These are phyloP conservation scores for Talaromyces sp. DNA, from an alignment of 2,329 filamentous ascomycete species.

Conservation along the genomic window DNA sequence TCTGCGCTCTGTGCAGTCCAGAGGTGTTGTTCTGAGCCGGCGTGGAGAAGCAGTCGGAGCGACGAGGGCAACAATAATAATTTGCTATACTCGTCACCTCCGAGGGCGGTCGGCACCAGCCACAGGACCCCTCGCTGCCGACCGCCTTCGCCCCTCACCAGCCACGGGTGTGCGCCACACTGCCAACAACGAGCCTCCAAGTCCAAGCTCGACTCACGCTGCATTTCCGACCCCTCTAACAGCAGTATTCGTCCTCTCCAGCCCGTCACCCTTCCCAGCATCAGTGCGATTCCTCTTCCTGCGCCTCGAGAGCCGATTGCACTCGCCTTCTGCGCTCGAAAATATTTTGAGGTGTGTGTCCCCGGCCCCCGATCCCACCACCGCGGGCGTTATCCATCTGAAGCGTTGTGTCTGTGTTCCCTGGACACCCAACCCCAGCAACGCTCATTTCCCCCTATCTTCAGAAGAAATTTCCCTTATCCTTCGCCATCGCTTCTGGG, in stretches of 20 bases:
- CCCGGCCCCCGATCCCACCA: conserved; percentile 16
- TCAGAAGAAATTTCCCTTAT: conserved; percentile 15
- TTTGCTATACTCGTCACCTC: not conserved
- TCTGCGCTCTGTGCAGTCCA: not conserved
- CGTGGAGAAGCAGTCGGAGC: not conserved
- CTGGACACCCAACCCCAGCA: not conserved
- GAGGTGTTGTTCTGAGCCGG: not conserved
- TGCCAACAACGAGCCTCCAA: not conserved
- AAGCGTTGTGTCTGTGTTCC: not conserved
- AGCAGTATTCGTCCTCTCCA: conserved; percentile 1
- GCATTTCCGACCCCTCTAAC: conserved; percentile 7
- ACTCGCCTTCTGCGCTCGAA: not conserved
- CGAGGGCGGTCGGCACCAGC: conserved; percentile 7
- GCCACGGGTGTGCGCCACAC: conserved; percentile 18
- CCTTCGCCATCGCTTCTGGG: not conserved
- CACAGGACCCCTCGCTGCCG: conserved; percentile 11
- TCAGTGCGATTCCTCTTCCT: not conserved
- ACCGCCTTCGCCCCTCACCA: conserved; percentile 17
- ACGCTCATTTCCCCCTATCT: conserved; percentile 20
- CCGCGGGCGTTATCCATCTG: not conserved
- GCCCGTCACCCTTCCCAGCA: not conserved
- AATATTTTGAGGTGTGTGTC: not conserved
- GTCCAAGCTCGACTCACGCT: not conserved
- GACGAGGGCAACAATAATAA: not conserved
- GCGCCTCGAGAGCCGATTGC: not conserved